Base-by-base conservation (phyloP, 2,329 filamentous ascomycete species). In the Acrodontium crateriforme region DNA sequence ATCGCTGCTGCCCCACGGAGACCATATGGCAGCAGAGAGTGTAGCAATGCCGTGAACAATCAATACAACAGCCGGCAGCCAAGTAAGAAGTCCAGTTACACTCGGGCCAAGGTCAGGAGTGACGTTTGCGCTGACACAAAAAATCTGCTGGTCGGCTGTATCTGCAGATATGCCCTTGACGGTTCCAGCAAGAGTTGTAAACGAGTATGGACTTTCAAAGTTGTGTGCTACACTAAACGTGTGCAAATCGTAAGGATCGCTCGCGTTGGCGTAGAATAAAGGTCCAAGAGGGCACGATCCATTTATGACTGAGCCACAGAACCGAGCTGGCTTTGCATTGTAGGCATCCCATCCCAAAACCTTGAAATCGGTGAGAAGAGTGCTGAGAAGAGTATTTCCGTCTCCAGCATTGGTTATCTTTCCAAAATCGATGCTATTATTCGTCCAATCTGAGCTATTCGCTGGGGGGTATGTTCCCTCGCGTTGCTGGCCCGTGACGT, bases 1-100 rank as follows among this genome's bases (percentile, higher is more conserved):
- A 50, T 98, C 80, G 6, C 73, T 73, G 2, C 83, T 81, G 12
- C 89, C 89, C 87, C 89, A 98, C 0, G 89, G 89, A 47, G 85
- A 94, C 50, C 74, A 87, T 19, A 91, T 81, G 27, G 74, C 80
- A 3, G 89, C 84, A 40, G 83, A 74, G 18, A 85, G 62, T 5
- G 87, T 93, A 9, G 85, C 83, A 32, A 84, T 55, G 2, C 74
- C 89, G 24, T 91, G 81, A 21, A 87, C 63, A 3, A 87, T 59
- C 17, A 98, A 64, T 14, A 94, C 71, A 3, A 78, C 62, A 14
- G 87, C 65, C 1, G 89, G 87, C 4, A 93, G 55, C 49, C 80
- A 89, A 30, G 67, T 71, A 25, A 93, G 54, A 23, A 81, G 62
- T 53, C 69, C 71, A n/a, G 69, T 65, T 18, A 92, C 58, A n/a